phyloP scores from a whole-genome alignment of 768 basidiomycete genomes.

The Calocybe gangraenosa region DNA sequence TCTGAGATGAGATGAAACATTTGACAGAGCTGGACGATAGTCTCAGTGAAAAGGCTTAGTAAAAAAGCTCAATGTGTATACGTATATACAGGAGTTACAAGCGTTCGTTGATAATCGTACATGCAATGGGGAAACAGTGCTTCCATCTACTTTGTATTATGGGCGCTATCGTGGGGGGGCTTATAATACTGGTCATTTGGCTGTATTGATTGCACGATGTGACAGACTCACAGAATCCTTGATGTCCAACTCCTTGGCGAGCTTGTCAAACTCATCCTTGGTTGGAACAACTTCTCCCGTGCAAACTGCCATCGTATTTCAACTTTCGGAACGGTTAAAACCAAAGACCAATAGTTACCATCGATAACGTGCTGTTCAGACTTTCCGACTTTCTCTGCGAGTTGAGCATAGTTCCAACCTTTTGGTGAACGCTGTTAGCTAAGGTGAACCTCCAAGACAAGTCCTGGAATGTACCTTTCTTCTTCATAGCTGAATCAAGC shows the following conservation, averaged over 20 bases:
- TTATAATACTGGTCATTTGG: neutral
- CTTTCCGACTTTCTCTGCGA: slow-evolving; percentile 42
- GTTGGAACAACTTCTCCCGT: slow-evolving; percentile 39
- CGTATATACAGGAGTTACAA: too few relatives aligned
- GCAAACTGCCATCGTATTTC: slow-evolving; percentile 36
- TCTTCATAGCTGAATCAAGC: slow-evolving; percentile 45
- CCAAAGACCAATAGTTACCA: slow-evolving; percentile 35
- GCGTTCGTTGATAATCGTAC: too few relatives aligned
- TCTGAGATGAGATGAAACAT: too few relatives aligned
- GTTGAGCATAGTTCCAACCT: slow-evolving; percentile 46
- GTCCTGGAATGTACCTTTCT: slow-evolving; percentile 34
- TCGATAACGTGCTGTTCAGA: slow-evolving; percentile 45
- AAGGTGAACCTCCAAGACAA: neutral
- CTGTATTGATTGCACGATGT: neutral
- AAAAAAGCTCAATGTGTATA: too few relatives aligned
- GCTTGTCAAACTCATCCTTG: slow-evolving; percentile 41
- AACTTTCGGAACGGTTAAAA: neutral
- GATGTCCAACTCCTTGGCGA: slow-evolving; percentile 43
- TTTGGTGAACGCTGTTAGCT: neutral
- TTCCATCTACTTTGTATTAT: neutral
- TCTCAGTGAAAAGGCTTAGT: too few relatives aligned
- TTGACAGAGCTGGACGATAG: too few relatives aligned
- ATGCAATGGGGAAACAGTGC: too few relatives aligned
- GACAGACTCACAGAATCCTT: slow-evolving; percentile 25
- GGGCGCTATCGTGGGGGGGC: neutral